Evolutionary conservation across 148 eudicot species (phyloP), one percentile per base, ranked within the genome.

Genomic region (Beta vulgaris): DNA sequence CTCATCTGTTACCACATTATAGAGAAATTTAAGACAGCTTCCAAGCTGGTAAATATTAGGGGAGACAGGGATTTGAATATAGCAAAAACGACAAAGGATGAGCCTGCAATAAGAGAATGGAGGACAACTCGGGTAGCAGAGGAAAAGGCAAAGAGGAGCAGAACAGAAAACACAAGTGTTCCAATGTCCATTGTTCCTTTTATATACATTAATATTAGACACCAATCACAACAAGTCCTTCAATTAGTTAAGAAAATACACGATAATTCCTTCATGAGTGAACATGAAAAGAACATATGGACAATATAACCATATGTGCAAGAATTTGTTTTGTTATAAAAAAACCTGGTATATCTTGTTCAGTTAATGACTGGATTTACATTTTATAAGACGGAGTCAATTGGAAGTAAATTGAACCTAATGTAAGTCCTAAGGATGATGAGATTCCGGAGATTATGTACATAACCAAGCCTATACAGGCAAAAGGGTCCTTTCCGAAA

Each of bases 1-100:
- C 86, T 95, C 99, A 86, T 95, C 99, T 95, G 89, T 51, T 25
- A 78, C 67, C 39, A 77, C 82, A 69, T 8, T 31, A 78, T n/a
- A 65, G 39, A 65, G 48, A 49, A 54, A 59, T 34, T 48, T 49
- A 58, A 65, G 63, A 23, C 65, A 48, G 68, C 16, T 7, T 18
- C 36, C 48, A 46, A 29, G 69, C 18, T 42, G 66, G 53, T 35
- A 15, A 44, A 31, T 42, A 5, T n/a, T 32, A 14, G 21, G 28
- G 14, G 44, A n/a, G 19, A 55, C 31, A 4, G 40, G 58, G 55
- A 36, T 2, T 25, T 23, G 16, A 7, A 14, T 1, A 4, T 31
- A 23, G 59, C 59, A 54, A 61, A 31, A 37, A 36, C 2, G 3
- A 53, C 63, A 53, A 70, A 37, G 26, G 31, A 10, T 26, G 51